Evolutionary conservation across 2,329 filamentous ascomycete genomes (phyloP).

Genomic region (Sporothrix humicola): DNA sequence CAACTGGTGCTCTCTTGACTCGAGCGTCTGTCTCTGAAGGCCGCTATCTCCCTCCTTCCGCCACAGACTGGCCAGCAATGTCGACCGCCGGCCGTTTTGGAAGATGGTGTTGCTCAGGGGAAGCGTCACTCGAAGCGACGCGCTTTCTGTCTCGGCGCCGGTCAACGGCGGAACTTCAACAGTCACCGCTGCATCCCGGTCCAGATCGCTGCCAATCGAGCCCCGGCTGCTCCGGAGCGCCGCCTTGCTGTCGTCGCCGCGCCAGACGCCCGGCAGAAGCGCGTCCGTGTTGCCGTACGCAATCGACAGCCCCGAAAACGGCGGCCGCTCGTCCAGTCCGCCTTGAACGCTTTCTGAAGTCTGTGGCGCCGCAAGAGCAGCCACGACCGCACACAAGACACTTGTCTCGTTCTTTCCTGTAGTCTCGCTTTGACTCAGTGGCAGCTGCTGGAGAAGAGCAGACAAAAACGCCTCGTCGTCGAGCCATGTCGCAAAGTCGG

Average conservation of each 20-base stretch:
- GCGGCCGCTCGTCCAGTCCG: constrained; percentile 13
- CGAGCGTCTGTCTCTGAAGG: constrained; percentile 34
- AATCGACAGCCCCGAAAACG: constrained; percentile 57
- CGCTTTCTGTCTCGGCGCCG: constrained; percentile 40
- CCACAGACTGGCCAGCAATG: constrained; percentile 58
- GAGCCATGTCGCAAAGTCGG: constrained; percentile 55
- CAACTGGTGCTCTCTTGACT: constrained; percentile 43
- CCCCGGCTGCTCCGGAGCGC: constrained; percentile 16
- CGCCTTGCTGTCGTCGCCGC: constrained; percentile 30
- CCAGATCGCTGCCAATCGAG: constrained; percentile 41
- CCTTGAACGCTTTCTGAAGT: background rate
- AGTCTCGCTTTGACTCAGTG: constrained; percentile 34
- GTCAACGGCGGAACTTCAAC: constrained; percentile 47
- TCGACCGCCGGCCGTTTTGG: constrained; percentile 68
- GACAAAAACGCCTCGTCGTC: constrained; percentile 51
- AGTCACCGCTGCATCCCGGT: constrained; percentile 50
- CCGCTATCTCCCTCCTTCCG: constrained; percentile 15
- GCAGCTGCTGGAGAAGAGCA: constrained; percentile 40
- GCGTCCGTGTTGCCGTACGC: constrained; percentile 51
- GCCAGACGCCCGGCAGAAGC: constrained; percentile 57
- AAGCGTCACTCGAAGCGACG: constrained; percentile 54
- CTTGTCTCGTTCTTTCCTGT: constrained; percentile 43
- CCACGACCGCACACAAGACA: constrained; percentile 61
- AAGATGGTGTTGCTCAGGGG: constrained; percentile 82
- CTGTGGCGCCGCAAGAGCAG: constrained; percentile 54